Base-by-base conservation (phyloP, 2,329 filamentous ascomycete genomes). In the Graphiopsis chlorocephala region DNA sequence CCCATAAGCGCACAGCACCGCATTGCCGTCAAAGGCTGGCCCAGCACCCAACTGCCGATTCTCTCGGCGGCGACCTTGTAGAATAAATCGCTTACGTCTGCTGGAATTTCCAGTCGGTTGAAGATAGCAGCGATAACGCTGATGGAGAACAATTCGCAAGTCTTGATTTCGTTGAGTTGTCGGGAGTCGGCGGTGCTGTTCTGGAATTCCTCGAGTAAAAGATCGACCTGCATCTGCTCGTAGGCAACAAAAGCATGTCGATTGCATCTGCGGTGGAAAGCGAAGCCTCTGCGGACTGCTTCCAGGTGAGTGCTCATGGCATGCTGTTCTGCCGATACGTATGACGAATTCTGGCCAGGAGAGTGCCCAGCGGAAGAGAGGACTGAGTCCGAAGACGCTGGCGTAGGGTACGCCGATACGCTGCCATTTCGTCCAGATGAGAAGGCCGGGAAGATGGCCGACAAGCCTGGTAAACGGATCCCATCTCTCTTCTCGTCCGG, bases 211-310 rank as follows among this genome's bases (percentile, higher is more conserved):
- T 38, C 25, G 20, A 62, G 23, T 17, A 62, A 23, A 17, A 29
- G 29, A 15, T 55, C 59, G 4, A 50, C 29, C 15, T 62, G 45
- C 15, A 23, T 14, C 14, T 62, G 17, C 2, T 55, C 25, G 48
- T 53, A 62, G 2, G 59, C 59, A 5, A 45, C 0, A 33, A 62
- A 62, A 20, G 25, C 10, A 14, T 62, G 29, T 11, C 48, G 59
- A 11, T 53, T 62, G 33, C 59, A 62, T 45, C 45, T 29, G 14
- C 48, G 59, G 47, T 62, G 59, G 48, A 62, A 62, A 6, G 59
- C 59, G 17, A 53, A 62, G 23, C 59, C 59, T 4, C 45, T 48
- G 4, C 48, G 48, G 12, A 62, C 25, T n/a, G 48, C 59, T 15
- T 62, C 31, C 31, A 62, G n/a, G 29, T 62, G 26, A 17, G 31